phyloP scores from a whole-genome alignment of 1,284 basidiomycete species.

The Golubevia sp. region DNA sequence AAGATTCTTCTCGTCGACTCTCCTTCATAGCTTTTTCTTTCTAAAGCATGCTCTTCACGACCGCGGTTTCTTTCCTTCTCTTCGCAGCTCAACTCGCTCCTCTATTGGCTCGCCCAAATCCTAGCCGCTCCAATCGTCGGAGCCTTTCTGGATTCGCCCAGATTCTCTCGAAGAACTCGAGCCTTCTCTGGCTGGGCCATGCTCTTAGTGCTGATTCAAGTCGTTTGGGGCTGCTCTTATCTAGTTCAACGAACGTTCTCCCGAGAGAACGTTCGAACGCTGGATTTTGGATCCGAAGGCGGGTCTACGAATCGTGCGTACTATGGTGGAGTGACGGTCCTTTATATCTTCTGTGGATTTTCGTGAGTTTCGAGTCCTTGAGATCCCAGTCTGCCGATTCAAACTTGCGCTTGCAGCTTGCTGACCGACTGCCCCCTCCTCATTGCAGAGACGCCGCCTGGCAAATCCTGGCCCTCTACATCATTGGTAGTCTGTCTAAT shows the following conservation, averaged over 20 bases:
- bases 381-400: too few relatives aligned
- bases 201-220: constrained; percentile 32
- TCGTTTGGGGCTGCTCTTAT: constrained; percentile 50
- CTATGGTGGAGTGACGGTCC: constrained; percentile 34
- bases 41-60: constrained; percentile 25
- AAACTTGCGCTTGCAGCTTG: too few relatives aligned
- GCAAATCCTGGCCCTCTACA: neutral
- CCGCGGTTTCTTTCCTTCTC: constrained; percentile 15
- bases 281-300: constrained; percentile 2
- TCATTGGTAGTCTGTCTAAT: constrained; percentile 11
- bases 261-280: constrained; percentile 12
- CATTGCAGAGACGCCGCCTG: neutral
- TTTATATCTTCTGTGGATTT: constrained; percentile 46
- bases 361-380: too few relatives aligned
- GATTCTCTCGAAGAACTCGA: constrained; percentile 26
- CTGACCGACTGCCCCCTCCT: too few relatives aligned
- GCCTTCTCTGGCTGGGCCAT: constrained; percentile 47
- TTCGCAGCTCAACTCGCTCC: constrained; percentile 56
- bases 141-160: constrained; percentile 32
- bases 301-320: constrained; percentile 12
- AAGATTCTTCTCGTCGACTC: neutral
- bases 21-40: constrained; percentile 1
- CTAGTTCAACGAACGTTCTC: constrained; percentile 36
- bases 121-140: constrained; percentile 37
- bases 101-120: constrained; percentile 63